A percentile compares a stretch with the other conserved stretches of the same genome.
Evolutionary conservation across 73 alveolate species (phyloP).

Genomic region (Paramecium bursaria): DNA sequence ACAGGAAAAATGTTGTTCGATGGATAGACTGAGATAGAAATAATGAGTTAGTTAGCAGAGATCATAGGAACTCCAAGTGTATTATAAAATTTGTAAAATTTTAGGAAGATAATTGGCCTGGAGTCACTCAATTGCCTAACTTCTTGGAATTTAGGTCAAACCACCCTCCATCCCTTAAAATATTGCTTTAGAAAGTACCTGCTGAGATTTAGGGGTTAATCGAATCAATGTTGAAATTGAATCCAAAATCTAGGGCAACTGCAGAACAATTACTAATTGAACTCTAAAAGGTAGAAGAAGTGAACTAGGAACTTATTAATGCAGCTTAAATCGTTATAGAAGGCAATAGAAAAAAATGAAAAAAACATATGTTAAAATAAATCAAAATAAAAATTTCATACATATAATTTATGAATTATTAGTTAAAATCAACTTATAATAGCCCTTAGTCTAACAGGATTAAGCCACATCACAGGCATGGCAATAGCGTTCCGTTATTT

Average conservation of each 20-base stretch:
- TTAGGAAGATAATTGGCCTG: slow-evolving; percentile 77
- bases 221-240: slow-evolving; percentile 67
- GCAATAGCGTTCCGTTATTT: background rate
- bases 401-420: slow-evolving; percentile 1
- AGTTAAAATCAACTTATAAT: background rate
- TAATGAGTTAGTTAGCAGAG: slow-evolving; percentile 39
- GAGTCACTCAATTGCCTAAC: slow-evolving; percentile 75
- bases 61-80: slow-evolving; percentile 73
- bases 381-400: slow-evolving; percentile 14
- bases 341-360: background rate
- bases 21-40: slow-evolving; percentile 55
- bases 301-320: background rate
- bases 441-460: slow-evolving; percentile 2
- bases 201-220: slow-evolving; percentile 64
- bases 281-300: background rate
- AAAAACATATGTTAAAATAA: slow-evolving; percentile 9
- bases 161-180: slow-evolving; percentile 25
- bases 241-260: slow-evolving; percentile 72
- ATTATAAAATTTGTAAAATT: background rate
- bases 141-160: slow-evolving; percentile 73
- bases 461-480: background rate
- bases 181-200: slow-evolving; percentile 59
- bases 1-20: slow-evolving; percentile 52
- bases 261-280: background rate
- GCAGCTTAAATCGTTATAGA: slow-evolving; percentile 4